Percentiles rank a stretch among this genome's conserved stretches.
phyloP scores from a whole-genome alignment of 1,284 basidiomycete species.

The Volvariella surrecta region DNA sequence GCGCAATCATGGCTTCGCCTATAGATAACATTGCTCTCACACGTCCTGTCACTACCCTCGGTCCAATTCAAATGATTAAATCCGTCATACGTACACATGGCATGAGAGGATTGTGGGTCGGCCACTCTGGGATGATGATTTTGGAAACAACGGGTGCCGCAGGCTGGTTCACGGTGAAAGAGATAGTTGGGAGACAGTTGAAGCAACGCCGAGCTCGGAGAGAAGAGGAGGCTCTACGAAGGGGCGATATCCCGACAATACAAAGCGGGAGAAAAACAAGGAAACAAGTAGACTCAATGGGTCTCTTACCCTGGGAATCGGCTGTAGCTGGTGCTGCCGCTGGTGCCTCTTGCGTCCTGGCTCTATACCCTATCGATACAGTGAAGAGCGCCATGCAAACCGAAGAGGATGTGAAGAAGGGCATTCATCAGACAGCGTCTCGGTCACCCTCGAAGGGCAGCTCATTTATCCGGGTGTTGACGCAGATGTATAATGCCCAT shows the following conservation, averaged over 20 bases:
- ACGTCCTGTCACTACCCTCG: slow-evolving; percentile 29
- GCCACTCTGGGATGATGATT: slow-evolving; percentile 91
- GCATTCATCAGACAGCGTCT: not conserved
- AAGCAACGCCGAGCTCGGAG: slow-evolving; percentile 21
- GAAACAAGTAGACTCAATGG: slow-evolving; percentile 30
- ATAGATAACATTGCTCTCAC: not conserved
- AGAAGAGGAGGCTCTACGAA: not conserved
- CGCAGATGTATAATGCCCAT: slow-evolving; percentile 67
- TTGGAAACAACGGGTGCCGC: slow-evolving; percentile 89
- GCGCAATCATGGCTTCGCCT: no score
- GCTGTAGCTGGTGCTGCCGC: slow-evolving; percentile 82
- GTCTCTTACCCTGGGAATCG: slow-evolving; percentile 63
- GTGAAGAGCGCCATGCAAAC: slow-evolving; percentile 97
- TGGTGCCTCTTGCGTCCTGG: slow-evolving; percentile 81
- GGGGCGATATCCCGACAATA: not conserved
- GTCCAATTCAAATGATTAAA: slow-evolving; percentile 63
- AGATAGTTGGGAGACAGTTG: slow-evolving; percentile 59
- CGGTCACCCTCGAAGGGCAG: slow-evolving; percentile 5
- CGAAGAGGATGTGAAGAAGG: slow-evolving; percentile 53
- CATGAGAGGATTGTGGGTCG: slow-evolving; percentile 86
- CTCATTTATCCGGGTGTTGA: slow-evolving; percentile 65
- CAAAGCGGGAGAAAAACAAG: slow-evolving; percentile 6
- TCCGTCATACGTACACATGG: slow-evolving; percentile 65
- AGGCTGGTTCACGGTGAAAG: slow-evolving; percentile 91
- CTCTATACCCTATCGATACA: slow-evolving; percentile 88